Conservation (phyloP, 1,284 basidiomycete species). For the Cutaneotrichosporon curvatum region DNA sequence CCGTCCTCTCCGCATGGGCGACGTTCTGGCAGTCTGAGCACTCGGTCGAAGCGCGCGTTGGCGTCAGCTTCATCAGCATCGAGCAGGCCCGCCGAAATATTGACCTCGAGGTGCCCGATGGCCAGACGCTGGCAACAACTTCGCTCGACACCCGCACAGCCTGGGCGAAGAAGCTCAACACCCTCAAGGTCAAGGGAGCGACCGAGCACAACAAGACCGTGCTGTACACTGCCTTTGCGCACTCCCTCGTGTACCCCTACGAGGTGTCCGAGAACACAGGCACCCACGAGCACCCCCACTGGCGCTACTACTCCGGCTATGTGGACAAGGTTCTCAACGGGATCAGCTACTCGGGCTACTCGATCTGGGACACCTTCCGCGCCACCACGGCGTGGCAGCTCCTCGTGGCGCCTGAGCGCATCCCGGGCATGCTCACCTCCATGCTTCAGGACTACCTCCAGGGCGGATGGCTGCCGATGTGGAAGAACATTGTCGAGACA, state of each 20-base stretch:
- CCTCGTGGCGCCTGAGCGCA: slow-evolving; percentile 64
- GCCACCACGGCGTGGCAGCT: slow-evolving; percentile 73
- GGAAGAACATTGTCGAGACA: slow-evolving; percentile 71
- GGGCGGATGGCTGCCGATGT: slow-evolving; percentile 82
- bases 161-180: slow-evolving; percentile 67
- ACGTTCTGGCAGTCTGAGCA: slow-evolving; percentile 48
- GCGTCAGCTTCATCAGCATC: slow-evolving; percentile 69
- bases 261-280: slow-evolving; percentile 59
- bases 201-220: slow-evolving; percentile 28
- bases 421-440: slow-evolving; percentile 66
- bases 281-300: slow-evolving; percentile 21
- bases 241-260: slow-evolving; percentile 60
- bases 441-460: slow-evolving; percentile 70
- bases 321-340: slow-evolving; percentile 53
- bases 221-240: slow-evolving; percentile 28
- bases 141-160: slow-evolving; percentile 53
- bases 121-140: slow-evolving; percentile 57
- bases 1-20: slow-evolving; percentile 56
- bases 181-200: slow-evolving; percentile 56
- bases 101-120: slow-evolving; percentile 49
- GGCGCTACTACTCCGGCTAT: slow-evolving; percentile 60
- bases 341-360: slow-evolving; percentile 69
- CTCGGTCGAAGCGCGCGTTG: slow-evolving; percentile 58
- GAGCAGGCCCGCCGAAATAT: slow-evolving; percentile 63
- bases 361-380: slow-evolving; percentile 77